A percentile compares a stretch with the other conserved stretches of the same genome.
Conservation (phyloP, 1,284 basidiomycete genomes). For the Cutaneotrichosporon sp. region DNA sequence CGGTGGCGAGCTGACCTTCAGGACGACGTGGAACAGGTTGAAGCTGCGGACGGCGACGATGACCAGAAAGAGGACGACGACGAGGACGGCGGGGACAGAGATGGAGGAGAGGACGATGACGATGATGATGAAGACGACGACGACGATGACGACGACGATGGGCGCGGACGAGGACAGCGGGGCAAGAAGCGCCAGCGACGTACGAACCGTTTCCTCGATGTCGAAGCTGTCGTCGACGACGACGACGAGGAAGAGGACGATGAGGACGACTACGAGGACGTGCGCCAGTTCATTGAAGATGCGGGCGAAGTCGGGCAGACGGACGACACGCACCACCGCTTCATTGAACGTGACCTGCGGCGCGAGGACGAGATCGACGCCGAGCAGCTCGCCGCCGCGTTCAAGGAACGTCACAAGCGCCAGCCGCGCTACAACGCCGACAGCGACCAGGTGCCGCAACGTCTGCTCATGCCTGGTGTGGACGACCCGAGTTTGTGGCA, state of each 20-base stretch:
- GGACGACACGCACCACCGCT: constrained; percentile 58
- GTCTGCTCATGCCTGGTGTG: constrained; percentile 93
- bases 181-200: constrained; percentile 46
- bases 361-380: constrained; percentile 78
- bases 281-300: constrained; percentile 69
- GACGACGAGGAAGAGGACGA: constrained; percentile 95
- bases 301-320: constrained; percentile 63
- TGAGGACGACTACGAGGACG: constrained; percentile 63
- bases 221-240: constrained; percentile 88
- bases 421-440: constrained; percentile 74
- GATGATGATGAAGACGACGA: constrained; percentile 20
- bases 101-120: constrained; percentile 55
- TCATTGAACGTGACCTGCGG: constrained; percentile 68
- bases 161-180: constrained; percentile 9
- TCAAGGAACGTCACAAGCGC: constrained; percentile 73
- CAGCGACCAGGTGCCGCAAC: constrained; percentile 89
- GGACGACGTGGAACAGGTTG: constrained; percentile 22
- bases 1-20: constrained; percentile 1
- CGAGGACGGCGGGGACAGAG: constrained; percentile 28
- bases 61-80: constrained; percentile 36
- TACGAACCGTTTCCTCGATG: constrained; percentile 82
- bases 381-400: constrained; percentile 76
- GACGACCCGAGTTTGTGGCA: constrained; percentile 96
- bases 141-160: constrained; percentile 1
- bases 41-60: constrained; percentile 51